phyloP scores from a whole-genome alignment of 2,329 filamentous ascomycete genomes.

The Ceratocystiopsis minuta region DNA sequence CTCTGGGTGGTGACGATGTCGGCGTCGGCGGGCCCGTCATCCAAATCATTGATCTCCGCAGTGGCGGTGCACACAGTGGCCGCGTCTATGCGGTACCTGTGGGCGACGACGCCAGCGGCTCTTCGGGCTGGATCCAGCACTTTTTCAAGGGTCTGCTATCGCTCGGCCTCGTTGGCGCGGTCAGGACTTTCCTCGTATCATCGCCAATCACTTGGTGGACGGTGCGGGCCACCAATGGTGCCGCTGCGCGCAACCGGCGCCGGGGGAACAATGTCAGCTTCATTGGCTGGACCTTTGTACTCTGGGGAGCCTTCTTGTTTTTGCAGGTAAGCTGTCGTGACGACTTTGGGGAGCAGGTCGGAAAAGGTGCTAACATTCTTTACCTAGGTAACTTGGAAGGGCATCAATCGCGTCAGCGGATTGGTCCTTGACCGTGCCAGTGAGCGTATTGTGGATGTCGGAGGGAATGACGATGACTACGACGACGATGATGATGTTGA shows the following conservation, averaged over 20 bases:
- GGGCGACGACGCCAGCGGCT: too few relatives aligned
- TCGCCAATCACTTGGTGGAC: constrained; percentile 65
- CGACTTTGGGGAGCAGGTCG: too few relatives aligned
- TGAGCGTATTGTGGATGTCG: constrained; percentile 70
- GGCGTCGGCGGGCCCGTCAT: too few relatives aligned
- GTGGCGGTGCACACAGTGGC: constrained; percentile 18
- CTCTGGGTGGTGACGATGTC: constrained; percentile 16
- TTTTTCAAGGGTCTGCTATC: constrained; percentile 84
- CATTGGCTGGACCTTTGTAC: constrained; percentile 60
- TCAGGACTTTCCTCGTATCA: constrained; percentile 61
- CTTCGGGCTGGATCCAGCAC: constrained; percentile 54
- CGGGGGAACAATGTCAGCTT: constrained; percentile 30
- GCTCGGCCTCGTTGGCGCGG: constrained; percentile 66
- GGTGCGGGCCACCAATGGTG: constrained; percentile 42
- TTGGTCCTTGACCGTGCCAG: constrained; percentile 59
- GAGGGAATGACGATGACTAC: constrained; percentile 39
- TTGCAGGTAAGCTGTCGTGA: constrained; percentile 45
- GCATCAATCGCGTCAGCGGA: constrained; percentile 55
- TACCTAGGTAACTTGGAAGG: constrained; percentile 67
- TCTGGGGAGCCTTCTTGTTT: constrained; percentile 67
- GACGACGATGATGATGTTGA: constrained; percentile 50
- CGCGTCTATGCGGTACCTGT: not conserved
- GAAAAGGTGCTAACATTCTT: constrained; percentile 7
- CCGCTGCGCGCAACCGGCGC: constrained; percentile 42
- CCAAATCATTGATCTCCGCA: constrained; percentile 17